A percentile compares a stretch with the other conserved stretches of the same genome.
These are phyloP conservation scores for Lanmaoa rubissima DNA, from an alignment of 768 basidiomycete species.

Conservation along the genomic window DNA sequence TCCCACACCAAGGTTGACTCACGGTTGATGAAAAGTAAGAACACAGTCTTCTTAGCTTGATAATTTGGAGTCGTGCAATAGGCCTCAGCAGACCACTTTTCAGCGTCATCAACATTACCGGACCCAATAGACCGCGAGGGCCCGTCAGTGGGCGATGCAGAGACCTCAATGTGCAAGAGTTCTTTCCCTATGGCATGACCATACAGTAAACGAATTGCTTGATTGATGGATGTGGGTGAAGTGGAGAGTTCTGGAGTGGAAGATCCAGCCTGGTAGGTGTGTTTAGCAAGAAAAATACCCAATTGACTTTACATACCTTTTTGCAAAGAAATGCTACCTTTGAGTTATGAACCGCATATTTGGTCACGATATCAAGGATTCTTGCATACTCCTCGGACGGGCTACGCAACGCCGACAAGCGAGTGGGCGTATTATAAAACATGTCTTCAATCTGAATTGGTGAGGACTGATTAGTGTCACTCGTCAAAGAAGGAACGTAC, in stretches of 20 bases:
- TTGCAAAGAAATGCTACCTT: conserved; percentile 86
- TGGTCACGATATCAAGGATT: conserved; percentile 88
- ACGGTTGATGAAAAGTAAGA: conserved; percentile 96
- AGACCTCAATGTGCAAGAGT: conserved; percentile 48
- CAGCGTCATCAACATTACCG: conserved; percentile 31
- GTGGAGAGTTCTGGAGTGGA: conserved; percentile 79
- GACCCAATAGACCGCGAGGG: conserved; percentile 16
- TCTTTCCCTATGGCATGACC: conserved; percentile 80
- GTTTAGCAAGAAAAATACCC: conserved; percentile 1
- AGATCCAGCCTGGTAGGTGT: conserved; percentile 56
- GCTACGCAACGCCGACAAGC: conserved; percentile 80
- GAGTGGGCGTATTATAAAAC: conserved; percentile 90
- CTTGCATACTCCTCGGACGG: conserved; percentile 89
- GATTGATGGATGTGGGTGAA: conserved; percentile 58
- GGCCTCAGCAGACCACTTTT: conserved; percentile 70
- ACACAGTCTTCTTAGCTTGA: conserved; percentile 80
- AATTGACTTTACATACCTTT: conserved; percentile 53
- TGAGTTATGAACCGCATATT: conserved; percentile 93
- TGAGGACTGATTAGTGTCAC: neutral
- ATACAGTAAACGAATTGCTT: conserved; percentile 80
- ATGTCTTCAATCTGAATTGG: conserved; percentile 81
- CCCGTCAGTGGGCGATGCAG: conserved; percentile 32
- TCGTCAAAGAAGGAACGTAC: conserved; percentile 41
- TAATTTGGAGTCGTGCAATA: conserved; percentile 87
- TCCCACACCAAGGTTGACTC: conserved; percentile 26